Percentiles rank a stretch among this genome's conserved stretches.
phyloP scores from a whole-genome alignment of 805 yeast species.

The Wickerhamomyces sydowiorum region DNA sequence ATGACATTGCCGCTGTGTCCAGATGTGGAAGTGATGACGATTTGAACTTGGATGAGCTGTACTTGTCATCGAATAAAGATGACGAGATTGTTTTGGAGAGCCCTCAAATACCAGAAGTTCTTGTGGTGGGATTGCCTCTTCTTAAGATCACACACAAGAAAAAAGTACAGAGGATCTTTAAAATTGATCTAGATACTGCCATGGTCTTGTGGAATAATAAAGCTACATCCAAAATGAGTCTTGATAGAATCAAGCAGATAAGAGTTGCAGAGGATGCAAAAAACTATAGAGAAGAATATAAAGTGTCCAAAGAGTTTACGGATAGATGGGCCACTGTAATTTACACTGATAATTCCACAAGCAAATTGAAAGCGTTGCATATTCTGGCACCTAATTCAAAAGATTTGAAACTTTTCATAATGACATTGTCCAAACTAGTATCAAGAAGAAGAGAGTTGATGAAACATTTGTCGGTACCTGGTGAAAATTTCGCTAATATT shows the following conservation, averaged over 20 bases:
- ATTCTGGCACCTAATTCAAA: conserved; percentile 52
- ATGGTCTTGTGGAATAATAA: conserved; percentile 53
- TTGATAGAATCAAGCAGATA: conserved; percentile 62
- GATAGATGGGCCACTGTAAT: conserved; percentile 77
- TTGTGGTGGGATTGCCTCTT: conserved; percentile 55
- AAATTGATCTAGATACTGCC: conserved; percentile 50
- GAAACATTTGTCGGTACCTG: conserved; percentile 57
- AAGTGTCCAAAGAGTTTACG: conserved; percentile 59
- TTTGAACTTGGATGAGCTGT: not conserved
- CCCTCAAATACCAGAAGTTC: conserved; percentile 39
- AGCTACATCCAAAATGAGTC: conserved; percentile 35
- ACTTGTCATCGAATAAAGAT: conserved; percentile 4
- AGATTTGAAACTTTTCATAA: conserved; percentile 49
- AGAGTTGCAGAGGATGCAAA: conserved; percentile 66
- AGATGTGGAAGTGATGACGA: conserved; percentile 2
- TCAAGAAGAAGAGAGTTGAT: conserved; percentile 54
- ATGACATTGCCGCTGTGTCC: conserved; percentile 8
- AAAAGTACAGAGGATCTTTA: conserved; percentile 50
- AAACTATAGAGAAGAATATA: conserved; percentile 82
- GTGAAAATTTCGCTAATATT: conserved; percentile 53
- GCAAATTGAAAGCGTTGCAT: conserved; percentile 74
- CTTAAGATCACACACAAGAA: conserved; percentile 69
- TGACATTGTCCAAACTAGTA: conserved; percentile 50
- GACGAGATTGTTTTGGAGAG: conserved; percentile 15
- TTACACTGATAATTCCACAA: conserved; percentile 52